These are phyloP conservation scores for Phytophthora capsici DNA, from an alignment of 352 stramenopile species.

Conservation along the genomic window DNA sequence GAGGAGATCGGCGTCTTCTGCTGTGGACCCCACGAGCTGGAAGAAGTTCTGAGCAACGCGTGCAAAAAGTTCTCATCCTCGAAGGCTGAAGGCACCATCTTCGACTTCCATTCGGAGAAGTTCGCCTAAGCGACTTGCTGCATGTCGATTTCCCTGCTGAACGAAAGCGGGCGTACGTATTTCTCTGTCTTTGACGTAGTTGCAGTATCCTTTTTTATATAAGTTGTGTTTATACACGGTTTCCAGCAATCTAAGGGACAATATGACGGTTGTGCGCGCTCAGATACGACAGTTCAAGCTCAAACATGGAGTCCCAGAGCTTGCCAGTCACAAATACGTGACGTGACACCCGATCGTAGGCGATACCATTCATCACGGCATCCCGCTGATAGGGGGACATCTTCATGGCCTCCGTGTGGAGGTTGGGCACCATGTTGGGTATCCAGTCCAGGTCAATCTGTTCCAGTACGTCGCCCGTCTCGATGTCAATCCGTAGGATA, in stretches of 20 bases:
- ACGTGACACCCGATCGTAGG: slow-evolving; percentile 62
- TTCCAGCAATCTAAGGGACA: slow-evolving; percentile 2
- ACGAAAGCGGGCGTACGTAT: slow-evolving; percentile 19
- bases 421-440: slow-evolving; percentile 63
- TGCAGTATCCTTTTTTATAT: slow-evolving; percentile 24
- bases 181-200: slow-evolving; percentile 12
- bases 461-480: slow-evolving; percentile 71
- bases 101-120: slow-evolving; percentile 84
- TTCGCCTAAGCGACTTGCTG: slow-evolving; percentile 49
- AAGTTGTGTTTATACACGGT: slow-evolving; percentile 14
- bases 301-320: slow-evolving; percentile 87
- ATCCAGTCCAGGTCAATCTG: slow-evolving; percentile 76
- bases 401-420: slow-evolving; percentile 55
- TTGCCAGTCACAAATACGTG: slow-evolving; percentile 85
- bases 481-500: slow-evolving; percentile 80
- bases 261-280: slow-evolving; percentile 19
- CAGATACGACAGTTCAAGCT: slow-evolving; percentile 75
- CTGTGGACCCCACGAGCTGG: slow-evolving; percentile 72
- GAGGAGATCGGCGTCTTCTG: slow-evolving; percentile 84
- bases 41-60: slow-evolving; percentile 64
- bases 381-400: slow-evolving; percentile 45
- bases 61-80: slow-evolving; percentile 68
- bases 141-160: slow-evolving; percentile 22
- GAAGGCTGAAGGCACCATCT: slow-evolving; percentile 52
- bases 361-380: slow-evolving; percentile 92